Conservation (phyloP, 139 green algal species). For the Yamagishiella unicocca region DNA sequence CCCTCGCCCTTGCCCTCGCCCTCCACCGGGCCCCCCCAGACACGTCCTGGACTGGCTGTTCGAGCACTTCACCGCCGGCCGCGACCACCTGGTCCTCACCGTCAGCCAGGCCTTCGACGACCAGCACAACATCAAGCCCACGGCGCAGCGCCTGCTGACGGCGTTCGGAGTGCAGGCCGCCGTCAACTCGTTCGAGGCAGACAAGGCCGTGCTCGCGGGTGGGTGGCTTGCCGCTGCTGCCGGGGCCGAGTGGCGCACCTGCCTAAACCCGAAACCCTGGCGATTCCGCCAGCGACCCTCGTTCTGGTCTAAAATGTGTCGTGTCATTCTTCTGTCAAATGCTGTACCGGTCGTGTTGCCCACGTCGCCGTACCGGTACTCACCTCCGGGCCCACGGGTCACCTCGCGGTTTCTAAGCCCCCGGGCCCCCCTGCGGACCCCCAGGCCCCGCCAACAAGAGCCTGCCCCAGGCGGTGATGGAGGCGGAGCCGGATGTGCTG, state of each 20-base stretch:
- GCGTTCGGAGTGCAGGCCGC: conserved; percentile 58
- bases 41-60: conserved; percentile 46
- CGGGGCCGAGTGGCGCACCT: too few relatives aligned
- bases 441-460: conserved; percentile 34
- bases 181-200: conserved; percentile 47
- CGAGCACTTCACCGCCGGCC: conserved; percentile 18
- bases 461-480: conserved; percentile 53
- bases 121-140: not conserved
- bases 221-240: too few relatives aligned
- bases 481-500: conserved; percentile 56
- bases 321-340: too few relatives aligned
- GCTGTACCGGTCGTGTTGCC: too few relatives aligned
- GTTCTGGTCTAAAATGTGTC: too few relatives aligned
- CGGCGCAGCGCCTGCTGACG: conserved; percentile 52
- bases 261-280: too few relatives aligned
- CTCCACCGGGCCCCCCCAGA: not conserved
- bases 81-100: conserved; percentile 33
- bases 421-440: too few relatives aligned
- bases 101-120: conserved; percentile 37
- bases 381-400: too few relatives aligned
- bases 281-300: too few relatives aligned
- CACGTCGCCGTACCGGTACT: too few relatives aligned
- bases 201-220: conserved; percentile 50
- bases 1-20: not conserved
- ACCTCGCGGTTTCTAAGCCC: too few relatives aligned